Base-by-base conservation (phyloP, 2,329 filamentous ascomycete species). In the Penicillium griseofulvum region DNA sequence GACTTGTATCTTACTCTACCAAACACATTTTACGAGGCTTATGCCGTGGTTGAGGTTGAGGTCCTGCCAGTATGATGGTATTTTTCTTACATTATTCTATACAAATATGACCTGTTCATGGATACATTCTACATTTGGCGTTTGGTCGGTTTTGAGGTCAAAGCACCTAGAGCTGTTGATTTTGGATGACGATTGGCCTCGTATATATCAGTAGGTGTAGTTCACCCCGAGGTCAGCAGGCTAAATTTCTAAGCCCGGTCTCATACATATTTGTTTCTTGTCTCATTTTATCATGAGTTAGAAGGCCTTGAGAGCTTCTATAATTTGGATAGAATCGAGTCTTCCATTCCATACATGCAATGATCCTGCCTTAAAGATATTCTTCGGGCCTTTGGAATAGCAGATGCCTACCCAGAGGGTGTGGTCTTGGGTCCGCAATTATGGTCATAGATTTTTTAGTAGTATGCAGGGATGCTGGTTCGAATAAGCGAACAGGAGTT, bases 1-100 rank as follows among this genome's bases (percentile, higher is more conserved):
- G 63, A 61, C 60, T 66, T 71, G 67, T 68, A 69, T 70, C 64
- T 65, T 70, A 65, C 64, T 61, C 60, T 68, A 54, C 55, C 59
- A 62, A 67, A 68, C 62, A 58, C 65, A 68, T 68, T 67, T 63
- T 60, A 64, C 56, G 61, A 44, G 37, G 63, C 58, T 55, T 60
- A 58, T 60, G 52, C 60, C 54, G 54, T 63, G 58, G 33, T 50
- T 12, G 37, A 26, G 47, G 26, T 51, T 9, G 34, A 51, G 51
- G 36, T 55, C 42, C n/a, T 52, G 42, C 31, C 36, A 17, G 42
- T 52, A 47, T 52, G 36, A 55, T 46, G 53, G 29, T 42, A 46
- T 47, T 47, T 55, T 34, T 22, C 31, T 52, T 46, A 52, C 28
- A 46, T 41, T 55, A 38, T 51, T 52, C 42, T 52, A 52, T 47